These are phyloP conservation scores for Yamadazyma triangularis DNA, from an alignment of 1,139 yeast species.

Conservation along the genomic window DNA sequence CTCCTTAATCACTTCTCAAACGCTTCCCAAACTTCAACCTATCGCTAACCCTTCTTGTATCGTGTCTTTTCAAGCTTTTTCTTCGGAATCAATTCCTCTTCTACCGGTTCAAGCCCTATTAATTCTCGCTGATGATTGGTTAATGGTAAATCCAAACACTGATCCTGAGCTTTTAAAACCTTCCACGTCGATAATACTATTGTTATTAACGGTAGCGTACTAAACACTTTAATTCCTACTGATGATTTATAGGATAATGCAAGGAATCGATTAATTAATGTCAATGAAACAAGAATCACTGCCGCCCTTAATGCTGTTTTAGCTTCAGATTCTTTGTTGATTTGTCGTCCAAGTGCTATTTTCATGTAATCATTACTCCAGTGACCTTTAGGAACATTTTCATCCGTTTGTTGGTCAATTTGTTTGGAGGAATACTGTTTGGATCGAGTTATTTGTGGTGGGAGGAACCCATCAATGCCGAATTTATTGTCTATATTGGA, in stretches of 20 bases:
- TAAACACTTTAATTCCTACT: slow-evolving; percentile 4
- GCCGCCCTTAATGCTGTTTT: slow-evolving; percentile 18
- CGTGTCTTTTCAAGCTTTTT: too few relatives aligned
- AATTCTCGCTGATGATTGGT: slow-evolving; percentile 31
- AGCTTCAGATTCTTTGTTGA: slow-evolving; percentile 25
- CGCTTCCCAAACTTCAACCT: background rate
- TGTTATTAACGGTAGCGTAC: slow-evolving; percentile 3
- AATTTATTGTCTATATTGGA: slow-evolving; percentile 21
- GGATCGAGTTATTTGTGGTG: slow-evolving; percentile 17
- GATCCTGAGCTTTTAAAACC: slow-evolving; percentile 30
- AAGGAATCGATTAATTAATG: slow-evolving; percentile 3
- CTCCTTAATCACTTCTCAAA: background rate
- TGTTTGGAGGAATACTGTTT: slow-evolving; percentile 1
- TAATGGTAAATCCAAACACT: slow-evolving; percentile 40
- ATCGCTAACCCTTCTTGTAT: too few relatives aligned
- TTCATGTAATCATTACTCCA: slow-evolving; percentile 39
- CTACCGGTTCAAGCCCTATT: slow-evolving; percentile 24
- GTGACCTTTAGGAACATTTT: slow-evolving; percentile 28
- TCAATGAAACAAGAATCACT: slow-evolving; percentile 8
- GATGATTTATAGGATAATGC: slow-evolving; percentile 6
- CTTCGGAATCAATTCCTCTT: slow-evolving; percentile 5
- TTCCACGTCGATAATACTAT: slow-evolving; percentile 15
- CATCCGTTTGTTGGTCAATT: slow-evolving; percentile 9
- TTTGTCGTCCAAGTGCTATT: slow-evolving; percentile 34
- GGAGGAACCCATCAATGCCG: slow-evolving; percentile 28